These are phyloP conservation scores for Seiridium unicorne DNA, from an alignment of 2,329 filamentous ascomycete species.

Conservation along the genomic window DNA sequence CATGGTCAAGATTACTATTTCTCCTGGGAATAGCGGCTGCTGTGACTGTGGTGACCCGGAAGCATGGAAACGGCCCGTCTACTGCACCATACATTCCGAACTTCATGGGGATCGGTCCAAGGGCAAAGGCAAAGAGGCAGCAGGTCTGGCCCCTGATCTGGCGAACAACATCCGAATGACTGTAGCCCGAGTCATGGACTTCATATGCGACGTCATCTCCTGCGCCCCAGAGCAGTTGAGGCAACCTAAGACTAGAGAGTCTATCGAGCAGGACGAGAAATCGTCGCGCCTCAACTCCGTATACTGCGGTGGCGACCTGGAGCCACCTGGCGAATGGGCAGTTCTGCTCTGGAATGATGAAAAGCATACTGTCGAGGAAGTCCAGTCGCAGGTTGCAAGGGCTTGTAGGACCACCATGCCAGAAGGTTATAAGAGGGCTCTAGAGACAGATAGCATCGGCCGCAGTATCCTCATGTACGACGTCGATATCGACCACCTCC, in stretches of 20 bases:
- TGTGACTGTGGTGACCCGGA: slow-evolving; percentile 97
- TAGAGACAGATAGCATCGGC: slow-evolving; percentile 86
- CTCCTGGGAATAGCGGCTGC: slow-evolving; percentile 88
- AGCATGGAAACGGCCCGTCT: slow-evolving; percentile 84
- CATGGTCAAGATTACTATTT: slow-evolving; percentile 84
- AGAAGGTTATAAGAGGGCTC: slow-evolving; percentile 72
- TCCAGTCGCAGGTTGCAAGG: slow-evolving; percentile 83
- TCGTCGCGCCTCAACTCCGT: slow-evolving; percentile 73
- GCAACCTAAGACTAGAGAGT: slow-evolving; percentile 77
- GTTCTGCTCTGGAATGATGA: slow-evolving; percentile 97
- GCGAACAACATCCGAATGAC: slow-evolving; percentile 79
- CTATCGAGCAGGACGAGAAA: slow-evolving; percentile 78
- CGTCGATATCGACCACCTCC: slow-evolving; percentile 67
- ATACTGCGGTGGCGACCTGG: slow-evolving; percentile 69
- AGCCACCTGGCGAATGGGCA: slow-evolving; percentile 73
- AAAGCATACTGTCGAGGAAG: slow-evolving; percentile 93
- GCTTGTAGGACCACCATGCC: slow-evolving; percentile 73
- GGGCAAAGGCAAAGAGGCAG: slow-evolving; percentile 59
- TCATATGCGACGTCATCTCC: slow-evolving; percentile 95
- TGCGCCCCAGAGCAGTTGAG: slow-evolving; percentile 95
- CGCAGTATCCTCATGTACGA: slow-evolving; percentile 81
- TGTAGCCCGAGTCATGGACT: slow-evolving; percentile 82
- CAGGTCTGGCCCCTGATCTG: slow-evolving; percentile 70
- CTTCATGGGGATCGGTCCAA: slow-evolving; percentile 48
- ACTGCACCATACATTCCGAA: slow-evolving; percentile 90